phyloP scores from a whole-genome alignment of 345 rosid species.

The Camelina neglecta region DNA sequence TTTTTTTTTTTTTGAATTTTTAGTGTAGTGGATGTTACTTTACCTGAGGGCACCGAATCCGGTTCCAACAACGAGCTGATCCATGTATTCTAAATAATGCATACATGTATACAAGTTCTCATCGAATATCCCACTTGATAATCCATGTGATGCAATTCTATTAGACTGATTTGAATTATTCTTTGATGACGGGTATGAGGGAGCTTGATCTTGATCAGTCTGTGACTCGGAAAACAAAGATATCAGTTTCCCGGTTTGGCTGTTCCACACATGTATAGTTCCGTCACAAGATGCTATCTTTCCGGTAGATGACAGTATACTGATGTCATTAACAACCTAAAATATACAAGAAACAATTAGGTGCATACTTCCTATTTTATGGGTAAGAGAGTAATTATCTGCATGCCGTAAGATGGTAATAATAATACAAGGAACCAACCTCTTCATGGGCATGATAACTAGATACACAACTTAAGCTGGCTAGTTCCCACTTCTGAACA shows the following conservation, averaged over 20 bases:
- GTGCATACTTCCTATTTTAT: conserved; percentile 19
- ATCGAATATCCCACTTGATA: conserved; percentile 81
- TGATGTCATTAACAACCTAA: conserved; percentile 89
- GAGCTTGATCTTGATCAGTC: conserved; percentile 56
- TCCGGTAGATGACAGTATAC: conserved; percentile 72
- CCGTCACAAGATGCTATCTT: conserved; percentile 96
- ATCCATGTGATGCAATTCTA: conserved; percentile 59
- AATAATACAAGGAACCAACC: conserved; percentile 57
- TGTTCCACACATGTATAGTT: conserved; percentile 89
- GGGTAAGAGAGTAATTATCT: background rate
- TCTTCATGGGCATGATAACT: conserved; percentile 96
- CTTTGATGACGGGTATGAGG: conserved; percentile 53
- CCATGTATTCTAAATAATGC: conserved; percentile 68
- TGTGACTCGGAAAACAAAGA: conserved; percentile 74
- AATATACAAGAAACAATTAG: conserved; percentile 45
- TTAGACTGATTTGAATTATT: conserved; percentile 54
- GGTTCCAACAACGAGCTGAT: conserved; percentile 76
- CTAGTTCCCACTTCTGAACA: conserved; percentile 90
- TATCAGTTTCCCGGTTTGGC: conserved; percentile 77
- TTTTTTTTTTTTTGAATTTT: conserved; percentile 2
- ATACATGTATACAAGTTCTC: conserved; percentile 87
- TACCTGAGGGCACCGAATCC: conserved; percentile 93
- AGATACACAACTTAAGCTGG: conserved; percentile 72
- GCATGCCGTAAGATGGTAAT: conserved; percentile 2
- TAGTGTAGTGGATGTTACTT: conserved; percentile 22